Conservation (phyloP, 2,329 filamentous ascomycete species). For the Botrytis elliptica region DNA sequence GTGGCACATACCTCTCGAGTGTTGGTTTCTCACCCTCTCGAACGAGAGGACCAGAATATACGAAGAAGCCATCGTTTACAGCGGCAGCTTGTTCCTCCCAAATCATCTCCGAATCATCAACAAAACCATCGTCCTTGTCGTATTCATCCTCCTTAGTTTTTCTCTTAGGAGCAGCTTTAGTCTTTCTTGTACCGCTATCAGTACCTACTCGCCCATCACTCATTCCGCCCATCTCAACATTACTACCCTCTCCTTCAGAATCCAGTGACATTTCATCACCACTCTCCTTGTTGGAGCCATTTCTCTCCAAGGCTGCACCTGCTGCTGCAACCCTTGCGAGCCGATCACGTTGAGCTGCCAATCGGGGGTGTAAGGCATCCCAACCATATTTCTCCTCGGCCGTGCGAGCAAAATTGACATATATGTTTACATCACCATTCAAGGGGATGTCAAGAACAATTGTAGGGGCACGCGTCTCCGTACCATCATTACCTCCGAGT, state of each 20-base stretch:
- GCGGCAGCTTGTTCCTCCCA: conserved; percentile 96
- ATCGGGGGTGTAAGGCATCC: conserved; percentile 85
- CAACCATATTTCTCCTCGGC: conserved; percentile 94
- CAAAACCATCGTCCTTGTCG: conserved; percentile 78
- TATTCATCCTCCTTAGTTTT: conserved; percentile 81
- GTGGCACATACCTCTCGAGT: conserved; percentile 47
- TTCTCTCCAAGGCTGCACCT: conserved; percentile 78
- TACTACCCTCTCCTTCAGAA: conserved; percentile 69
- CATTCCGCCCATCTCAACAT: conserved; percentile 80
- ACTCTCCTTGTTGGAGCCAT: conserved; percentile 65
- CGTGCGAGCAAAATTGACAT: conserved; percentile 91
- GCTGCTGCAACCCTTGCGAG: conserved; percentile 86
- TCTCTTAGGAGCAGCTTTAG: conserved; percentile 58
- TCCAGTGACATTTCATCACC: conserved; percentile 85
- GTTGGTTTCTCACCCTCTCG: conserved; percentile 78
- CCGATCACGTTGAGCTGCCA: conserved; percentile 84
- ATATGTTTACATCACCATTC: conserved; percentile 75
- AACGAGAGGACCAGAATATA: conserved; percentile 89
- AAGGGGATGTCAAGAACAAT: conserved; percentile 84
- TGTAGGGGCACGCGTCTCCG: conserved; percentile 63
- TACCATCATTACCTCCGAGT: conserved; percentile 55
- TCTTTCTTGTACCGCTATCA: conserved; percentile 60
- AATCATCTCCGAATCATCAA: conserved; percentile 89
- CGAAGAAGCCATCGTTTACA: conserved; percentile 95
- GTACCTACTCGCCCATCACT: conserved; percentile 57